Evolutionary conservation across 2,329 filamentous ascomycete genomes (phyloP), one percentile per base, ranked within the genome.

Genomic region (Sclerotinia glacialis): DNA sequence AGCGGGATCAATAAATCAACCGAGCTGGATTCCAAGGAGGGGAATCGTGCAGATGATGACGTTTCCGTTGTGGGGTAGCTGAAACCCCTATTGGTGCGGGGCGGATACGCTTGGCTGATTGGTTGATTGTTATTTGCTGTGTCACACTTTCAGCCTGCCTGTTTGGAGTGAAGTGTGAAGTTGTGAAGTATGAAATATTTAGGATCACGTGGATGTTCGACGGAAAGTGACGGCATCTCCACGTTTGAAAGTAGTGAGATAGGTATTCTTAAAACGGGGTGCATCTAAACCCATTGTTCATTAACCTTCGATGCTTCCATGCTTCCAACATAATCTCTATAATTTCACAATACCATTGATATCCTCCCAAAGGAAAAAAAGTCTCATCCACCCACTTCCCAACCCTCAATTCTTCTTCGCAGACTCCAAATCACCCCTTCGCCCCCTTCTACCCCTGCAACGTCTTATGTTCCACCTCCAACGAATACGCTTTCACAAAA

Each of bases 401-500:
- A 40, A 16, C 5, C 14, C 16, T 65, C 37, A 52, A 3, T 37
- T 37, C 28, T 42, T 14, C 9, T 8, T 34, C 8, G 7, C 64
- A 0, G 56, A 26, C 37, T 69, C 69, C 40, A 59, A 7, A 64
- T 71, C 72, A 9, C 55, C 28, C 50, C 70, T 74, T 75, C 73
- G 80, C 77, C 62, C 80, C 76, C 70, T 77, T 76, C 70, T 82
- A 80, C 0, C 80, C 81, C 71, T 83, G 83, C 60, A 81, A 77
- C 1, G 81, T 82, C 68, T 79, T 79, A 70, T 82, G 74, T 58
- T 77, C 80, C 59, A 78, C 76, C 67, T 83, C 78, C 68, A 86
- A 74, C 67, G 78, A 77, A 71, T 82, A 81, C 4, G 76, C 79
- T 72, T 85, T 80, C 3, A 82, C 83, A 58, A 82, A 80, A 2